Evolutionary conservation across 768 basidiomycete species (phyloP), one percentile per base, ranked within the genome.

Genomic region (Cystofilobasidium ferigula): DNA sequence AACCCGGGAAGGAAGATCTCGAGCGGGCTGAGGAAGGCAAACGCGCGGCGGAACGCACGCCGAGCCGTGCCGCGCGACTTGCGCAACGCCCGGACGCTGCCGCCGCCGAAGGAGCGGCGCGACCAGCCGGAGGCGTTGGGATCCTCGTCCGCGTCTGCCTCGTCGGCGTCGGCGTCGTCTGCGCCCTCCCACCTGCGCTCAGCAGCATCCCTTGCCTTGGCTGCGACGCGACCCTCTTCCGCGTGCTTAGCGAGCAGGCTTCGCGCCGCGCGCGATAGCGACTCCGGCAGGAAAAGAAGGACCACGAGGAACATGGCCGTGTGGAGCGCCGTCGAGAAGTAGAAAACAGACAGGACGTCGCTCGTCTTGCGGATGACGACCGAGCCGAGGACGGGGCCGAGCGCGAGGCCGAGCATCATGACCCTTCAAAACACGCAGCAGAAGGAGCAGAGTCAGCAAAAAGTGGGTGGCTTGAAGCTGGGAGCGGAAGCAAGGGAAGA

Each of bases 331-430:
- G 85, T 81, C 14, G 72, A 70, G 54, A 84, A 70, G 74, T 88
- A 92, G 78, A 92, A 92, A 22, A 88, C 83, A 0, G 61, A 58
- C 56, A 68, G 62, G 56, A 77, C 73, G 69, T 76, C 72, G 16
- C 72, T 71, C 2, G 85, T 86, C 28, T 75, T 70, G 40, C 77
- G 81, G 71, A 91, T 82, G 45, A 89, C 72, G 40, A 87, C 65
- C 59, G 82, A 80, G 30, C 85, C 80, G 63, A 92, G 80, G 73
- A 84, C 82, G 32, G 91, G 90, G 0, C 91, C 91, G 1, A 84
- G 71, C 0, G 90, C 84, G 63, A 92, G 79, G 6, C 90, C 91
- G 22, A 42, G 20, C n/a, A 40, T 59, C 14, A 35, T 6, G 36
- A 58, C 40, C 3, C 10, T 10, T 10, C 10, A 10, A 10, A 20